These are phyloP conservation scores for Penicillium macrosclerotiorum DNA, from an alignment of 495 filamentous ascomycete species.

Conservation along the genomic window DNA sequence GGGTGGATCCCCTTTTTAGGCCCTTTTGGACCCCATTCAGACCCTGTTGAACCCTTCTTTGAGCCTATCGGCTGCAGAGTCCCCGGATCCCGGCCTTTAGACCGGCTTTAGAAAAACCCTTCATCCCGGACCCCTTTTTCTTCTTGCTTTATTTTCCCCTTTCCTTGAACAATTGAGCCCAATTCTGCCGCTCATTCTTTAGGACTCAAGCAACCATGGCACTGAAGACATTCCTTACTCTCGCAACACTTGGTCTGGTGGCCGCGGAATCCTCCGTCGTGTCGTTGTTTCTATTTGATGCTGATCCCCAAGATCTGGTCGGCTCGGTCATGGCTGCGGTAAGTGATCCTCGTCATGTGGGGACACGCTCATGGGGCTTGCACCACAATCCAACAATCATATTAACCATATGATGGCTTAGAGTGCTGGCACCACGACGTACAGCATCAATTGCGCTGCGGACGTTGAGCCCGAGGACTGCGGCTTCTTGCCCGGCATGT, in stretches of 20 bases:
- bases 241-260: constrained; percentile 20
- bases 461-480: constrained; percentile 28
- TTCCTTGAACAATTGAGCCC: no score
- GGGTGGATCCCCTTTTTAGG: no score
- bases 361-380: no score
- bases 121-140: no score
- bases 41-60: no score
- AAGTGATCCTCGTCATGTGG: neutral
- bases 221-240: neutral
- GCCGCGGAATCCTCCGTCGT: constrained; percentile 29
- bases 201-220: no score
- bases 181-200: no score
- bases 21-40: no score
- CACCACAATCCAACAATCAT: neutral
- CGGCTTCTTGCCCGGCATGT: constrained; percentile 30
- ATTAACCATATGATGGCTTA: constrained; percentile 6
- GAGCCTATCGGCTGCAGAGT: no score
- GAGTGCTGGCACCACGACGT: constrained; percentile 38
- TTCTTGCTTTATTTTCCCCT: no score
- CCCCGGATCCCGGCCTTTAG: no score
- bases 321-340: constrained; percentile 40
- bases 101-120: no score
- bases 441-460: constrained; percentile 36
- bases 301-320: constrained; percentile 32
- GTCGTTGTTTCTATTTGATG: constrained; percentile 33